Evolutionary conservation across 108 stramenopile species (phyloP), one percentile per base, ranked within the genome.

Genomic region (Skeletonema potamos): DNA sequence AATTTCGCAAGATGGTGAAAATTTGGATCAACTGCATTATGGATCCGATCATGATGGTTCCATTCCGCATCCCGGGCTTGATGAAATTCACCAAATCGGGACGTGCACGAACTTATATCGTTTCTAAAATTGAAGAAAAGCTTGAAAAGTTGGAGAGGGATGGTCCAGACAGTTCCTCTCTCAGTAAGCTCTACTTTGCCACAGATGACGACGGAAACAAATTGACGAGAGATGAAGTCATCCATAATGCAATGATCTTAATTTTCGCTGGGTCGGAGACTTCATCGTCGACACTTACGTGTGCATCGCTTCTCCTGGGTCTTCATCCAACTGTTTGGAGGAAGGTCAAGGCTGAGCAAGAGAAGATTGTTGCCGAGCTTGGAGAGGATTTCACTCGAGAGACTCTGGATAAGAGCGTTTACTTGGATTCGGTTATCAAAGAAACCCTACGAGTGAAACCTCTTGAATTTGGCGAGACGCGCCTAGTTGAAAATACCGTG

Each of bases 231-330:
- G 63, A 72, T 0, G 73, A 85, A 55, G 72, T 85, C 1, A 69
- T 85, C 20, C 55, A 85, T 27, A 85, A 85, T 58, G 64, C 77
- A 28, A 55, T 82, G 41, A 27, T 82, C 10, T 44, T 85, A 3
- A 79, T 85, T 18, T 76, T 82, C 34, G 84, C 81, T 10, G 81
- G 84, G 4, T 60, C 71, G 0, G 81, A 85, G 55, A 85, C 84
- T 1, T 79, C 84, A 22, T 80, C 84, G 0, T 62, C 64, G 18
- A 82, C 81, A 17, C 54, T 82, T 34, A 74, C 84, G 30, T 63
- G 54, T 61, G 71, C 68, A 0, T 37, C 77, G 30, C 34, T 78
- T 7, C 64, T 81, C 17, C 54, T 85, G 36, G 76, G 70, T 10
- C 63, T 85, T 10, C 59, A 80, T 43, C 82, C 79, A 1, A 54